phyloP scores from a whole-genome alignment of 75 land plant species.

The Larix kaempferi region DNA sequence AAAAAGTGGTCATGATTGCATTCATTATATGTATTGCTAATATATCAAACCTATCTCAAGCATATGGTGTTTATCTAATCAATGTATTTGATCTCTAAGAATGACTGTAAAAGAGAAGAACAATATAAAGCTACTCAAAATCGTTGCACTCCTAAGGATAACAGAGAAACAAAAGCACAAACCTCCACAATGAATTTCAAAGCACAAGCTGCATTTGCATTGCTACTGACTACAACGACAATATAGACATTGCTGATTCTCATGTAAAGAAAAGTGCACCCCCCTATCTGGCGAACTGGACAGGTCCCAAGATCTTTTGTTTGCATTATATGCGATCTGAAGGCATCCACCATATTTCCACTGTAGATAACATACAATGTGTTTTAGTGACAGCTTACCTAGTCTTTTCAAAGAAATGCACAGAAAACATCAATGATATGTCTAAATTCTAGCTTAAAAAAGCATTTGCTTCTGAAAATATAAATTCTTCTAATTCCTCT shows the following conservation, averaged over 20 bases:
- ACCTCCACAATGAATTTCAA: conserved; percentile 99
- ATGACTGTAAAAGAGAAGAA: no score
- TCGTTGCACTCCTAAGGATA: not conserved
- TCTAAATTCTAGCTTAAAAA: not conserved
- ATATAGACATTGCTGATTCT: conserved; percentile 99
- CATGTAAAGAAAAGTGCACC: conserved; percentile 99
- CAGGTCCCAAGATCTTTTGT: conserved; percentile 98
- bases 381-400: not conserved
- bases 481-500: not conserved
- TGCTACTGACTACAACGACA: conserved; percentile 98
- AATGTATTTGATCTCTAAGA: no score
- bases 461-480: not conserved
- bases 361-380: conserved; percentile 25
- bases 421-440: not conserved
- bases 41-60: no score
- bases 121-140: no score
- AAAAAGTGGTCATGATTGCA: no score
- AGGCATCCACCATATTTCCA: conserved; percentile 99
- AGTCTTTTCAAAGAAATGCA: not conserved
- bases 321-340: conserved; percentile 95
- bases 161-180: not conserved
- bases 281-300: conserved; percentile 97
- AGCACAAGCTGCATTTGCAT: conserved; percentile 98
- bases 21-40: no score
- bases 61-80: no score